Evolutionary conservation across 73 alveolate genomes (phyloP).

Genomic region (Diophrys appendiculata): DNA sequence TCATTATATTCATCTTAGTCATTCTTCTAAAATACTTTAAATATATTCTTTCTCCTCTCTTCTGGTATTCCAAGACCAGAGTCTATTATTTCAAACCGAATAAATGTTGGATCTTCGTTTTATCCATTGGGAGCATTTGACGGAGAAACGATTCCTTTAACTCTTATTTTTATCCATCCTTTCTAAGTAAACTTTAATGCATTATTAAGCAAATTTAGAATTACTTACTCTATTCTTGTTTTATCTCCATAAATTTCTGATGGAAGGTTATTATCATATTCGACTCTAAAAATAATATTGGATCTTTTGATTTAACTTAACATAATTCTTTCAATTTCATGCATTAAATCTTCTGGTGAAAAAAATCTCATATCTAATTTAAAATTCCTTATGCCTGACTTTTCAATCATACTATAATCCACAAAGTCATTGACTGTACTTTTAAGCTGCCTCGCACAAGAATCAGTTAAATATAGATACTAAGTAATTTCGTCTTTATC

Average conservation of each 20-base stretch:
- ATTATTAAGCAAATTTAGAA: neutral
- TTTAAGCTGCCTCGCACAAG: slow-evolving; percentile 35
- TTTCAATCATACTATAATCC: neutral
- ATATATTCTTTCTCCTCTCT: neutral
- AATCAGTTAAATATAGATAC: slow-evolving; percentile 7
- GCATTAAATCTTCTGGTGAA: slow-evolving; percentile 4
- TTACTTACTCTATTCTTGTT: neutral
- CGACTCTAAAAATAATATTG: neutral
- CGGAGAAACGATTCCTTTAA: too few species aligned
- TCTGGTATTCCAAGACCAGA: neutral
- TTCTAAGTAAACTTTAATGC: slow-evolving; percentile 3
- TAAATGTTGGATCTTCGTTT: neutral
- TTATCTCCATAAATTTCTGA: slow-evolving; percentile 2
- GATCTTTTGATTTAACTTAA: slow-evolving; percentile 11
- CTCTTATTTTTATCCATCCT: neutral
- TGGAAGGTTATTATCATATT: neutral
- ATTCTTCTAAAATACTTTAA: neutral
- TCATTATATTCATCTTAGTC: neutral
- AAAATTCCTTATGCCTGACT: slow-evolving; percentile 22
- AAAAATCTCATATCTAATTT: slow-evolving; percentile 5
- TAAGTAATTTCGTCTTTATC: slow-evolving; percentile 3
- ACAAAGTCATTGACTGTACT: slow-evolving; percentile 36
- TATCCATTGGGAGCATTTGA: too few species aligned
- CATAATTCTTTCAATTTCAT: slow-evolving; percentile 26
- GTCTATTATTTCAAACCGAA: neutral